Percentiles rank a stretch among this genome's conserved stretches.
These are phyloP conservation scores for Boeremia exigua DNA, from an alignment of 2,329 filamentous ascomycete genomes.

Conservation along the genomic window DNA sequence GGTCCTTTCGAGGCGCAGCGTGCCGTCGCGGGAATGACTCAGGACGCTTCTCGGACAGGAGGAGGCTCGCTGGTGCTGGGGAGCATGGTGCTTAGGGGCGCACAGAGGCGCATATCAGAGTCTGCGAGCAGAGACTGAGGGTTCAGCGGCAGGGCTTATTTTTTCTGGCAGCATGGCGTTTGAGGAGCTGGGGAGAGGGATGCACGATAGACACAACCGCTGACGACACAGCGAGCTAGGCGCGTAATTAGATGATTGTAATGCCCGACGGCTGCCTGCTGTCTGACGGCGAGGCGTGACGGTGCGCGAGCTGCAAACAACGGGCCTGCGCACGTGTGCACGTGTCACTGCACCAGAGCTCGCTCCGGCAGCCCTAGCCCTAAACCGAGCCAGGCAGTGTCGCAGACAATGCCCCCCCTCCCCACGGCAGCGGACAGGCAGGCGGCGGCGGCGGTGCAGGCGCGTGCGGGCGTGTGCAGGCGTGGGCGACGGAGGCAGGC, in stretches of 20 bases:
- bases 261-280: neutral
- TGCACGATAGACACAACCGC: constrained; percentile 16
- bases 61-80: constrained; percentile 35
- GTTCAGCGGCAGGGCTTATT: constrained; percentile 9
- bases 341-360: neutral
- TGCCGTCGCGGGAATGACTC: constrained; percentile 27
- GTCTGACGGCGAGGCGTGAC: too few relatives aligned
- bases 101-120: constrained; percentile 28
- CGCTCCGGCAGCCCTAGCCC: neutral
- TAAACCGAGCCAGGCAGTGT: too few relatives aligned
- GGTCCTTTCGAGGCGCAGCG: constrained; percentile 31
- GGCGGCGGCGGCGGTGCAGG: too few relatives aligned
- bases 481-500: neutral
- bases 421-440: too few relatives aligned
- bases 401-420: too few relatives aligned
- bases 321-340: neutral
- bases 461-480: neutral
- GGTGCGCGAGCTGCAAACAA: neutral
- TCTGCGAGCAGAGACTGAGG: constrained; percentile 29
- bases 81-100: constrained; percentile 40
- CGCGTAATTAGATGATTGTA: neutral
- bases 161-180: constrained; percentile 9
- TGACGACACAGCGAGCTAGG: neutral
- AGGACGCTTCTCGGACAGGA: constrained; percentile 31
- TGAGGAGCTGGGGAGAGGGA: constrained; percentile 7